Evolutionary conservation across 257 asterid species (phyloP), one percentile per base, ranked within the genome.

Genomic region (Nemophila menziesii): DNA sequence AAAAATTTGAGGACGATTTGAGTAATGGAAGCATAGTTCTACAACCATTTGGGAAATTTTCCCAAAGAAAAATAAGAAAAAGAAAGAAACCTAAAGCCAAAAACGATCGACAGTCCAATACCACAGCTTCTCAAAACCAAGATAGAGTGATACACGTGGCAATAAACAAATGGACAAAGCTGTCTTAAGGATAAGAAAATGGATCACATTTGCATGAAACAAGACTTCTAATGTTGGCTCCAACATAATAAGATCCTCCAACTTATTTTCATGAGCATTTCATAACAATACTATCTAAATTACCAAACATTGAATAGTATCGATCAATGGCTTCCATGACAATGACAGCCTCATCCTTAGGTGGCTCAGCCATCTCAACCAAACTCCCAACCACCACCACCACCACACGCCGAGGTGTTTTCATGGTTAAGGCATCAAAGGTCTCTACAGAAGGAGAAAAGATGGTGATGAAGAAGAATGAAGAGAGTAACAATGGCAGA

Each of bases 251-350:
- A 21, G 27, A 39, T 10, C 39, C 4, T 24, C 33, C 4, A 4
- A 24, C 33, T 24, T 24, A 4, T 24, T 24, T 9, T 24, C 9
- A 4, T 24, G 4, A 4, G 9, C 33, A 24, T 29, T 29, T 13
- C 12, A 13, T 5, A 29, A 29, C 5, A 29, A 29, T 7, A 13
- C 12, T 2, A 29, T 16, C 17, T 29, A 27, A 8, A 17, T 16
- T n/a, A 8, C 12, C 39, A 16, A 14, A 5, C 26, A 10, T 6
- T 1, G 1, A 8, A 5, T 5, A 46, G 21, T 1, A 21, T 2
- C 20, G 20, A 40, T 18, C 52, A 58, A 76, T 77, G 83, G 74
- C 84, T 44, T 68, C 81, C 65, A 61, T 77, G 62, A 64, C 80
- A 52, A 62, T 68, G 67, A 55, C 77, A 24, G 45, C 84, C 69